Base-by-base conservation (phyloP, 129 eudicot species). In the Scalesia atractyloides region DNA sequence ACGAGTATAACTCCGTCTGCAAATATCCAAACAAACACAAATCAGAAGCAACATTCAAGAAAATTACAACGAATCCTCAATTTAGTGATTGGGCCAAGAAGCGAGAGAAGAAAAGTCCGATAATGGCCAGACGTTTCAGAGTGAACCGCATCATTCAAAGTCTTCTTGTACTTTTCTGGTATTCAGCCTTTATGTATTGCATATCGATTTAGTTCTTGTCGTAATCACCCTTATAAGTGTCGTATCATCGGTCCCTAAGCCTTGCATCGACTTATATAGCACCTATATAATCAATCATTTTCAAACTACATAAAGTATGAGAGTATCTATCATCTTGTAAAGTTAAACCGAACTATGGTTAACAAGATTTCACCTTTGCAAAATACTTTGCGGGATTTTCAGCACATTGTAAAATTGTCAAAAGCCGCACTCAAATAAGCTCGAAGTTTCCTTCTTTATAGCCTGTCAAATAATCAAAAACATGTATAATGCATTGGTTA, bases 121-220 rank as follows among this genome's bases (percentile, higher is more conserved):
- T 83, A 86, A 66, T 78, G 81, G 53, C 91, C 78, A 1, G 88
- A 86, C 20, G 91, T 86, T 75, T 86, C 91, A 0, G 86, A 83
- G 30, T 81, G 82, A 75, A 86, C 88, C 0, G 74, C 86, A 72
- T 86, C 80, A n/a, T 67, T 75, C 80, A 86, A 75, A 43, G 66
- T 77, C 76, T 83, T 86, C 50, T 75, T 79, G 76, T 86, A 86
- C 77, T 86, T 81, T 64, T 83, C 19, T 66, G 49, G 80, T 86
- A 86, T 75, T 83, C 91, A 1, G 80, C 80, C 69, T 83, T 86
- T 39, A 86, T 86, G 49, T 86, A 81, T 50, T 83, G 88, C 88
- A 86, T 86, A 79, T 86, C 88, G 49, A 86, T 79, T 77, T 86
- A 4, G 88, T 71, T 68, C 91, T 80, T 39, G 86, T 80, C 70